Conservation (phyloP, 1,284 basidiomycete species). For the Fistulina hepatica region DNA sequence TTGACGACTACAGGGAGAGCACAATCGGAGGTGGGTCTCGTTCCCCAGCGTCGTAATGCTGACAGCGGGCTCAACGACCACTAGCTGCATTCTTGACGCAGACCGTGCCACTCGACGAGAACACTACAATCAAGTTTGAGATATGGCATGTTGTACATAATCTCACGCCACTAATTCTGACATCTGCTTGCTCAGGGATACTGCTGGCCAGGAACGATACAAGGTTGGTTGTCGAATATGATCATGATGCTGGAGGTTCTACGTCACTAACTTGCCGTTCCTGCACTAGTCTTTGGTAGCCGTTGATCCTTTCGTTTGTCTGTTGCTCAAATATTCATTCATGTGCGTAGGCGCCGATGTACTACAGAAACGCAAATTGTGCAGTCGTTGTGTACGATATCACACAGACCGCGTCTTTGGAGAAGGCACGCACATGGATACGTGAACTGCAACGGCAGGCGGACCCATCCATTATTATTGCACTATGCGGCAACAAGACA, state of each 20-base stretch:
- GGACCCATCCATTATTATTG: slow-evolving; percentile 92
- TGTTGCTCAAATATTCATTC: slow-evolving; percentile 8
- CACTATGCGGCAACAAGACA: slow-evolving; percentile 91
- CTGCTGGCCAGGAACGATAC: slow-evolving; percentile 88
- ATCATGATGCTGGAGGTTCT: slow-evolving; percentile 7
- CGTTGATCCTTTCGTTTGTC: slow-evolving; percentile 11
- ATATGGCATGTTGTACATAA: slow-evolving; percentile 58
- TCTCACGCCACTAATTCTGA: not conserved
- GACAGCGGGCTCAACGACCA: slow-evolving; percentile 12
- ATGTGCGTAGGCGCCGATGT: slow-evolving; percentile 71
- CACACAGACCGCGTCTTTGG: slow-evolving; percentile 78
- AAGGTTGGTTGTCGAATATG: slow-evolving; percentile 42
- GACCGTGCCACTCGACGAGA: slow-evolving; percentile 84
- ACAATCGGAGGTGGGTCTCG: slow-evolving; percentile 63
- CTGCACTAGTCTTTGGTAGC: slow-evolving; percentile 50
- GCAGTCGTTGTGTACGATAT: slow-evolving; percentile 84
- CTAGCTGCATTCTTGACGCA: slow-evolving; percentile 93
- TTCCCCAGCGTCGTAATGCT: slow-evolving; percentile 3
- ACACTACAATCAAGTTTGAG: slow-evolving; percentile 92
- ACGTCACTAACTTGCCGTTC: slow-evolving; percentile 10
- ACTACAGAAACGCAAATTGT: slow-evolving; percentile 84
- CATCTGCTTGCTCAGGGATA: slow-evolving; percentile 61
- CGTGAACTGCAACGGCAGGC: slow-evolving; percentile 94
- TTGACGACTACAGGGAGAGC: slow-evolving; percentile 93
- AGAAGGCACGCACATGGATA: slow-evolving; percentile 96